Percentiles rank a stretch among this genome's conserved stretches.
Evolutionary conservation across 139 green algal species (phyloP).

Genomic region (Monoraphidium neglectum): DNA sequence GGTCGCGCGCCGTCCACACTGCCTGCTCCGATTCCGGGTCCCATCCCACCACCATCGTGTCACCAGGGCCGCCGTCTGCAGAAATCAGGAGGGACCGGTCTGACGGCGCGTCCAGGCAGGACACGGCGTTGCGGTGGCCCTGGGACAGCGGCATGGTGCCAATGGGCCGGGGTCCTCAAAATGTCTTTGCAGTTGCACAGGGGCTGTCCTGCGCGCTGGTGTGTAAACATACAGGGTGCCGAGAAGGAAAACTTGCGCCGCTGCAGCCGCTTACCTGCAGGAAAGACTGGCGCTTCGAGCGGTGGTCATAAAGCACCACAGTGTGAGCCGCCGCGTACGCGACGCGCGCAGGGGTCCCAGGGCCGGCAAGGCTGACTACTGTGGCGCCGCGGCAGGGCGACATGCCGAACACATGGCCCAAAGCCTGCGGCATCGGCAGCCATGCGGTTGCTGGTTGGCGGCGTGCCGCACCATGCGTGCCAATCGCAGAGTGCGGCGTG

Average conservation of each 20-base stretch:
- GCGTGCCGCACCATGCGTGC: no score
- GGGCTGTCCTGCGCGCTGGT: not conserved
- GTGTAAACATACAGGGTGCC: not conserved
- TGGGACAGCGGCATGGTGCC: no score
- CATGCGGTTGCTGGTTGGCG: no score
- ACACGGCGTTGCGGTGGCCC: conserved; percentile 75
- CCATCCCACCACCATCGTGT: conserved; percentile 75
- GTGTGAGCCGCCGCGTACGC: conserved; percentile 69
- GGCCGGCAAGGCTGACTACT: conserved; percentile 59
- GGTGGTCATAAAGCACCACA: conserved; percentile 61
- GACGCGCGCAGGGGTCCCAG: conserved; percentile 43
- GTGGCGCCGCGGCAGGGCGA: conserved; percentile 37
- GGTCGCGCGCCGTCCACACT: conserved; percentile 42
- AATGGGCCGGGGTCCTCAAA: no score
- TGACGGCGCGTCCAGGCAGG: conserved; percentile 46
- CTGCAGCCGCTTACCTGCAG: conserved; percentile 51
- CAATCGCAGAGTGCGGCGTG: no score
- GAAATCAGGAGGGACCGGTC: conserved; percentile 63
- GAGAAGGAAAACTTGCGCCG: no score
- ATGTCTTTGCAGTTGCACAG: conserved; percentile 11
- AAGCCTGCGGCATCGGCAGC: conserved; percentile 38
- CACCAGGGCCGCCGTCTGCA: conserved; percentile 56
- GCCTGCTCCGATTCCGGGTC: conserved; percentile 51
- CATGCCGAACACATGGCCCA: conserved; percentile 61
- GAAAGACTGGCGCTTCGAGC: conserved; percentile 46